Evolutionary conservation across 139 green algal species (phyloP).

Genomic region (Chloropicon primus): DNA sequence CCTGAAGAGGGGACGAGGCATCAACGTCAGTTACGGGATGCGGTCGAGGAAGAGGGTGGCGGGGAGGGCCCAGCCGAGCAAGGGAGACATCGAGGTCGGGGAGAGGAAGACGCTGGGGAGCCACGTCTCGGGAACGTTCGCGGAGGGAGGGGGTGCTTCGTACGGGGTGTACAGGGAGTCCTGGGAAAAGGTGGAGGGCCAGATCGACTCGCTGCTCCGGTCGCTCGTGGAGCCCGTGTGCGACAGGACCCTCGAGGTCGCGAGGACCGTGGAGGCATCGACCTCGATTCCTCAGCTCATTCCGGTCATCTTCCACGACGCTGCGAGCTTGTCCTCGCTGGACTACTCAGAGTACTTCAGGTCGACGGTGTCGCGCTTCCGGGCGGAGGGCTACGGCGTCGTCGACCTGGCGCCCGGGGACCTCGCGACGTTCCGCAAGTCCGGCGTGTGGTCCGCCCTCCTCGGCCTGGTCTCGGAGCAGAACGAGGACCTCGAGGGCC

Average conservation of each 20-base stretch:
- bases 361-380: not conserved
- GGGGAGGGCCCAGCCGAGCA: not conserved
- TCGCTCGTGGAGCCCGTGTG: not conserved
- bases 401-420: not conserved
- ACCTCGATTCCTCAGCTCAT: not conserved
- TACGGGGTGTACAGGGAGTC: not conserved
- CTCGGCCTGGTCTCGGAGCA: not conserved
- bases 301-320: not conserved
- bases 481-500: not conserved
- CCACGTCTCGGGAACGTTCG: not conserved
- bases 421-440: not conserved
- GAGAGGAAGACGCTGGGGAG: not conserved
- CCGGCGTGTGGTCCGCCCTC: not conserved
- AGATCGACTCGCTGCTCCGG: not conserved
- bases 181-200: not conserved
- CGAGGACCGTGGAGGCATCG: not conserved
- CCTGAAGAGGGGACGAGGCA: not conserved
- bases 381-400: not conserved
- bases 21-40: too few relatives aligned
- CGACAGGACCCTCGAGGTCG: not conserved
- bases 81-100: not conserved
- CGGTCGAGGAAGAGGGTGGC: not conserved
- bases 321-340: not conserved
- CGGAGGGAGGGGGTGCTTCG: not conserved
- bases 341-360: not conserved